A percentile compares a stretch with the other conserved stretches of the same genome.
These are phyloP conservation scores for Aquilaria yunnanensis DNA, from an alignment of 345 rosid genomes.

Conservation along the genomic window DNA sequence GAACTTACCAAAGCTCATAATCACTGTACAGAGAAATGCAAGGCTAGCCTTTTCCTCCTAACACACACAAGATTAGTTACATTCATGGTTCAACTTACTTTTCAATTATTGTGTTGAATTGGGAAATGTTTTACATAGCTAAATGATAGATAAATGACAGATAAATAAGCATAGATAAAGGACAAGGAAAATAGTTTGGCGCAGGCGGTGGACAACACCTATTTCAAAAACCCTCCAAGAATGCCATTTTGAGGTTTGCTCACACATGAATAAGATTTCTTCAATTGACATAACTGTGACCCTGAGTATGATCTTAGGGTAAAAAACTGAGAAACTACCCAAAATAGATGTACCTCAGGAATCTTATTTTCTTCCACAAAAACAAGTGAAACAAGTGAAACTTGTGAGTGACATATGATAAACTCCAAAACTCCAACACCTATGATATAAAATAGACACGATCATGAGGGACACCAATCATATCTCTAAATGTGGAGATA, in stretches of 20 bases:
- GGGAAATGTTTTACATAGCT: conserved; percentile 84
- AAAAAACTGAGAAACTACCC: background rate
- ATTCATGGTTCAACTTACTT: conserved; percentile 44
- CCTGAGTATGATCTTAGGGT: background rate
- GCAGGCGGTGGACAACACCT: too few species aligned
- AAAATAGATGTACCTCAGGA: conserved; percentile 51
- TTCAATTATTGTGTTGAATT: conserved; percentile 47
- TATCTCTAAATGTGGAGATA: background rate
- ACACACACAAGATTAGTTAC: conserved; percentile 7
- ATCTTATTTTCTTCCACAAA: conserved; percentile 90
- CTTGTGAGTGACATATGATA: conserved; percentile 81
- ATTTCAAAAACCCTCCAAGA: too few species aligned
- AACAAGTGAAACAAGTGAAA: conserved; percentile 77
- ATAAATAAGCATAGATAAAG: conserved; percentile 13
- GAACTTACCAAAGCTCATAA: conserved; percentile 91
- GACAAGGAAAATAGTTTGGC: background rate
- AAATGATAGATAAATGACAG: conserved; percentile 14
- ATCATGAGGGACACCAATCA: conserved; percentile 1
- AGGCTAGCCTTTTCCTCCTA: conserved; percentile 8
- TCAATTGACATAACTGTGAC: too few species aligned
- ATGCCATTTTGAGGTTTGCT: background rate
- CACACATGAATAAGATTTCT: background rate
- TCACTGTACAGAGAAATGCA: conserved; percentile 39
- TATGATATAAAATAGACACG: conserved; percentile 19
- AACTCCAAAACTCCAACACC: conserved; percentile 95